These are phyloP conservation scores for Aspergillus sp. DNA, from an alignment of 2,329 filamentous ascomycete species.

Conservation along the genomic window DNA sequence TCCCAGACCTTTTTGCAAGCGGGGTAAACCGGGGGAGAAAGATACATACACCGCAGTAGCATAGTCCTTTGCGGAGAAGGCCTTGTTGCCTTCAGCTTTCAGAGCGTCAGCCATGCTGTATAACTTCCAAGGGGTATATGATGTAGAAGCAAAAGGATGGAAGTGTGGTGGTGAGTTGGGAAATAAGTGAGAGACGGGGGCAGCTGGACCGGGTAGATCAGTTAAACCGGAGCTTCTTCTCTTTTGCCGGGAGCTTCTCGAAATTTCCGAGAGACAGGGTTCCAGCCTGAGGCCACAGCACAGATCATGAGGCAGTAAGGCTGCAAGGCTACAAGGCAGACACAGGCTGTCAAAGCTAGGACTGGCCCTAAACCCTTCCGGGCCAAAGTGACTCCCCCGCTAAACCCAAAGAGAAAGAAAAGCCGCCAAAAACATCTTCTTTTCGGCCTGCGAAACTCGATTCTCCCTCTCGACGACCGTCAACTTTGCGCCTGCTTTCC, in stretches of 20 bases:
- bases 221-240: constrained; percentile 24
- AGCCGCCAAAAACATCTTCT: constrained; percentile 33
- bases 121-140: constrained; percentile 7
- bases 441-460: constrained; percentile 4
- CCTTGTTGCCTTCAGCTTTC: constrained; percentile 97
- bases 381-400: constrained; percentile 22
- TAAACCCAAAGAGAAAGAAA: constrained; percentile 24
- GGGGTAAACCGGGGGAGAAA: constrained; percentile 24
- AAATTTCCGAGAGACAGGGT: constrained; percentile 42
- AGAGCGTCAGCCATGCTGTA: constrained; percentile 72
- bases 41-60: constrained; percentile 88
- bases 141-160: not conserved
- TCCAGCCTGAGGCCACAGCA: constrained; percentile 26
- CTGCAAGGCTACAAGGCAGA: constrained; percentile 17
- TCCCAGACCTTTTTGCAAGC: constrained; percentile 10
- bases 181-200: constrained; percentile 12
- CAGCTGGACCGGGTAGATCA: constrained; percentile 12
- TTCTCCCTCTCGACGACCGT: not conserved
- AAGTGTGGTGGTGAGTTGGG: constrained; percentile 3
- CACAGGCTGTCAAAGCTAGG: constrained; percentile 7
- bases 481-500: constrained; percentile 9
- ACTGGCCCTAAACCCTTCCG: constrained; percentile 22
- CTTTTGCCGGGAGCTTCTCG: constrained; percentile 40
- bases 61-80: constrained; percentile 97
- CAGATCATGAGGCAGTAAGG: constrained; percentile 9